Conservation (phyloP, 805 yeast species). For the Myxozyma geophila region DNA sequence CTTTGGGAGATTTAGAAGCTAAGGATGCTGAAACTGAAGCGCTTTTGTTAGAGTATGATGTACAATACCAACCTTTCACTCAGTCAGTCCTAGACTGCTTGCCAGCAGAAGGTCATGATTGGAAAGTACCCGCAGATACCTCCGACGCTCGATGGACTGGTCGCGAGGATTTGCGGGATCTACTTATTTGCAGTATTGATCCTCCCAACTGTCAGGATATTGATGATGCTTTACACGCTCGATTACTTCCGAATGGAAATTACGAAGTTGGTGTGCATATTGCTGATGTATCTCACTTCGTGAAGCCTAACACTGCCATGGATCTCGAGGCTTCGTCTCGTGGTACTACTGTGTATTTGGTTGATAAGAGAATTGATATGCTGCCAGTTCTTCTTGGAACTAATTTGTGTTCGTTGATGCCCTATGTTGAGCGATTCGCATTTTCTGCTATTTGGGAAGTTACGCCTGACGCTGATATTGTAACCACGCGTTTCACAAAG, state of each 20-base stretch:
- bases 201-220: slow-evolving; percentile 99
- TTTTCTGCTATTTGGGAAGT: slow-evolving; percentile 96
- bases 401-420: slow-evolving; percentile 90
- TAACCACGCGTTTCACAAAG: slow-evolving; percentile 77
- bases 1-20: slow-evolving; percentile 87
- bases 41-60: slow-evolving; percentile 88
- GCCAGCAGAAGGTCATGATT: slow-evolving; percentile 89
- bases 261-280: slow-evolving; percentile 98
- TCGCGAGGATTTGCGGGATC: slow-evolving; percentile 84
- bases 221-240: slow-evolving; percentile 96
- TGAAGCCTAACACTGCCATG: slow-evolving; percentile 85
- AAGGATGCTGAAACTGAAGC: slow-evolving; percentile 97
- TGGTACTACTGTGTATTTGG: slow-evolving; percentile 96
- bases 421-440: slow-evolving; percentile 93
- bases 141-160: slow-evolving; percentile 52
- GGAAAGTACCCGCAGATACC: slow-evolving; percentile 77
- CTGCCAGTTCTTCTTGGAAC: slow-evolving; percentile 94
- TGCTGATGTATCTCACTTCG: slow-evolving; percentile 98
- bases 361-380: slow-evolving; percentile 98
- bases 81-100: slow-evolving; percentile 88
- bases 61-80: slow-evolving; percentile 94
- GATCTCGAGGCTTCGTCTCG: slow-evolving; percentile 96
- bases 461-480: slow-evolving; percentile 82
- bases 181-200: slow-evolving; percentile 91
- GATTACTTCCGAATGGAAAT: slow-evolving; percentile 83